A percentile compares a stretch with the other conserved stretches of the same genome.
phyloP scores from a whole-genome alignment of 345 rosid species.

The Rhizophora mangle region DNA sequence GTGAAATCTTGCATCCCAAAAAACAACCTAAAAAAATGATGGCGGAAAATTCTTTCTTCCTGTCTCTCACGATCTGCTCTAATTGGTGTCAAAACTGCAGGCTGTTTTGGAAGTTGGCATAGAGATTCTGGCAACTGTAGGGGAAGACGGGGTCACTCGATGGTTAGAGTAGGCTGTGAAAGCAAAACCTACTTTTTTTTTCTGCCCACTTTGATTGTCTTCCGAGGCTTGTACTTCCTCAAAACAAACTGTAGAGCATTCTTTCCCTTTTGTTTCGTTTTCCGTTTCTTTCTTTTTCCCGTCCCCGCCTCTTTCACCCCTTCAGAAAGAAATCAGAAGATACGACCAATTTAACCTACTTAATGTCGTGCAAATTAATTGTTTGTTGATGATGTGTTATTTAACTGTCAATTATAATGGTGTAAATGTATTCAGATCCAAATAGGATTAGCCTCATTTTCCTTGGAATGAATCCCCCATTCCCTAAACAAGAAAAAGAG shows the following conservation, averaged over 20 bases:
- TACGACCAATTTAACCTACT: no score
- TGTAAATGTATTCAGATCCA: no score
- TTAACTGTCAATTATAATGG: no score
- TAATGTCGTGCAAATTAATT: no score
- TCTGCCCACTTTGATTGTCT: slow-evolving; percentile 9
- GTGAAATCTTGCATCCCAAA: no score
- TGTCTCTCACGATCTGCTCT: slow-evolving; percentile 8
- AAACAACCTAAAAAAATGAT: background rate
- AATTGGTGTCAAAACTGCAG: slow-evolving; percentile 39
- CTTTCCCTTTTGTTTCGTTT: background rate
- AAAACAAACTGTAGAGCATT: slow-evolving; percentile 38
- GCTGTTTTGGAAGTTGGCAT: slow-evolving; percentile 71
- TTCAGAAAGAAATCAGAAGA: no score
- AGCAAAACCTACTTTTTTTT: slow-evolving; percentile 4
- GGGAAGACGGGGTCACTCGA: slow-evolving; percentile 79
- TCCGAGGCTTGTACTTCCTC: slow-evolving; percentile 19
- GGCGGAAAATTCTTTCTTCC: background rate
- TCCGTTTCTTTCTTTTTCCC: no score
- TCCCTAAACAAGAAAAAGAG: no score
- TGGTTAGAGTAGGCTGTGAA: slow-evolving; percentile 66
- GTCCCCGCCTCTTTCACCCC: no score
- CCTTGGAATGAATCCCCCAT: no score
- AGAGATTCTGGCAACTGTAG: slow-evolving; percentile 77
- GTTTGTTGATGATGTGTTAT: no score
- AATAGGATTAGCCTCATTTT: no score